Percentiles rank a stretch among this genome's conserved stretches.
These are phyloP conservation scores for Madurella fahalii DNA, from an alignment of 2,329 filamentous ascomycete genomes.

Conservation along the genomic window DNA sequence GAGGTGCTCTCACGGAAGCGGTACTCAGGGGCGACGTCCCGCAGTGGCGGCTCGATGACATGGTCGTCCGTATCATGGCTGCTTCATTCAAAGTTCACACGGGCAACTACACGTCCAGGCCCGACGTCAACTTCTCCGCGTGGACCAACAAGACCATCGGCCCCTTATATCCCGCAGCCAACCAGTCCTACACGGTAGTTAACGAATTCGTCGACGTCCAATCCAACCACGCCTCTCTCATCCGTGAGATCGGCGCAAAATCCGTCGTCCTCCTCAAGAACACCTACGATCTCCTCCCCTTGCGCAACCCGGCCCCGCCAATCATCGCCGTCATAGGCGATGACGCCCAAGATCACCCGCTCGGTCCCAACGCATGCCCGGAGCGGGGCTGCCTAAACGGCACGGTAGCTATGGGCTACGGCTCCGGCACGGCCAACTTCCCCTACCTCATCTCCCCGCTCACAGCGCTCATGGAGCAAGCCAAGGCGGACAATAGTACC, in stretches of 20 bases:
- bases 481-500: constrained; percentile 57
- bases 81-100: constrained; percentile 34
- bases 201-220: constrained; percentile 64
- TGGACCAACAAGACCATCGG: constrained; percentile 60
- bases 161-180: constrained; percentile 48
- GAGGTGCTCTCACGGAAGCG: constrained; percentile 68
- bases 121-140: constrained; percentile 62
- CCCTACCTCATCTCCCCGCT: constrained; percentile 73
- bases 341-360: constrained; percentile 57
- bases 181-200: constrained; percentile 47
- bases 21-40: constrained; percentile 70
- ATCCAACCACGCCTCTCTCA: constrained; percentile 45
- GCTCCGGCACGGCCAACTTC: constrained; percentile 78
- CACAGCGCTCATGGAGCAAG: constrained; percentile 48
- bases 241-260: constrained; percentile 51
- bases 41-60: constrained; percentile 66
- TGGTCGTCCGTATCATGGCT: constrained; percentile 56
- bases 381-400: constrained; percentile 81
- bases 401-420: constrained; percentile 80
- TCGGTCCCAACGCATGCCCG: constrained; percentile 69
- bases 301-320: constrained; percentile 39
- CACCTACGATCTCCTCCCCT: constrained; percentile 52
- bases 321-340: constrained; percentile 66
- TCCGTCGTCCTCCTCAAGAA: constrained; percentile 61
- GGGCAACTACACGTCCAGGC: constrained; percentile 23